These are phyloP conservation scores for Ceratocystis cacaofunesta DNA, from an alignment of 2,329 filamentous ascomycete genomes.

Conservation along the genomic window DNA sequence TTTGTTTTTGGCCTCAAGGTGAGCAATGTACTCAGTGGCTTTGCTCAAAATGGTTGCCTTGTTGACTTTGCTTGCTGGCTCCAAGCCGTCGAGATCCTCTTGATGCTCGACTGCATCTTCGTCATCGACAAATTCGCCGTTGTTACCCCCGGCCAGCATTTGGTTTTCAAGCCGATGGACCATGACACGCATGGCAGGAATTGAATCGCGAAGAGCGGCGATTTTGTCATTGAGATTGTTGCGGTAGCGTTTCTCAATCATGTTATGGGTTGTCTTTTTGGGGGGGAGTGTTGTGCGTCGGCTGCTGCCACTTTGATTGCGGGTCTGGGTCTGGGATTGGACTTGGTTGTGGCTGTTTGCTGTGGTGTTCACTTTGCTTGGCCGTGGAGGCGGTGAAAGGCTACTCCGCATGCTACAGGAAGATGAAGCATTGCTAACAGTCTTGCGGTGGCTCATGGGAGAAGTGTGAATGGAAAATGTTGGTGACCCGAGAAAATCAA, in stretches of 20 bases:
- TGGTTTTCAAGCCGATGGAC: conserved; percentile 15
- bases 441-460: conserved; percentile 8
- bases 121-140: conserved; percentile 13
- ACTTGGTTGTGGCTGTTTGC: background rate
- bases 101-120: conserved; percentile 14
- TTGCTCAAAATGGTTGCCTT: conserved; percentile 31
- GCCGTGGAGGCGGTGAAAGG: conserved; percentile 6
- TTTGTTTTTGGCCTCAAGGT: conserved; percentile 26
- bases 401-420: conserved; percentile 8
- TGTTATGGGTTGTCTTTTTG: conserved; percentile 73
- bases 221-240: conserved; percentile 79
- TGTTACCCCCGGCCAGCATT: conserved; percentile 17
- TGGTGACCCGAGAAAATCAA: conserved; percentile 14
- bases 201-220: conserved; percentile 56
- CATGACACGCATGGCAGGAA: conserved; percentile 33
- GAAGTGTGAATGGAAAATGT: conserved; percentile 8
- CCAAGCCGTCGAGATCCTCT: conserved; percentile 23
- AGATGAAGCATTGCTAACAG: conserved; percentile 7
- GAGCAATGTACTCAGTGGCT: conserved; percentile 27
- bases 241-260: conserved; percentile 73
- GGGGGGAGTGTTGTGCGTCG: conserved; percentile 16
- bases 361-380: background rate
- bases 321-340: background rate
- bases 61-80: conserved; percentile 28
- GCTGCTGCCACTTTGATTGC: background rate